Evolutionary conservation across 2,329 filamentous ascomycete species (phyloP), one percentile per base, ranked within the genome.

Genomic region (Neofusicoccum umdonicola): DNA sequence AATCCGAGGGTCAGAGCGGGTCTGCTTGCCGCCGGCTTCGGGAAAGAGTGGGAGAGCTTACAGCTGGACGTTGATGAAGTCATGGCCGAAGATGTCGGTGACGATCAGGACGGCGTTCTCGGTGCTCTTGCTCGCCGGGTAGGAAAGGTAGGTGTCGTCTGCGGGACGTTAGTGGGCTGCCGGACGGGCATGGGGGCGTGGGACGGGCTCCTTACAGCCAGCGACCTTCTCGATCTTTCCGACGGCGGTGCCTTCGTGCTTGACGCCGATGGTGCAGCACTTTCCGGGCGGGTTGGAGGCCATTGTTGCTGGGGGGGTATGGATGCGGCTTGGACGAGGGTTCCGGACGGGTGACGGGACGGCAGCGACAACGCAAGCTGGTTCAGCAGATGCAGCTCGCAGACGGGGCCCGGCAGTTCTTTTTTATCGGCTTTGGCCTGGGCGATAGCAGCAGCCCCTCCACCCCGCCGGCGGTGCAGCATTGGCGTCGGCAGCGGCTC

Each of bases 31-130:
- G 48, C 27, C 27, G 37, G 37, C 37, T 39, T 39, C 37, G 41
- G 13, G 37, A 2, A 11, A 7, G 39, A 17, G 47, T 15, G 47
- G 13, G 6, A 15, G 51, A 47, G 44, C 35, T 68, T 71, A 75
- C 70, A 84, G 79, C 69, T 81, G 77, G n/a, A 74, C 72, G 69
- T 83, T 83, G 75, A 77, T 76, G 74, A 83, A 85, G 42, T 78
- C 73, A 69, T 86, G 80, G 68, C 87, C 87, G 66, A 87, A 83
- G 67, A 87, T 81, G 69, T 89, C 87, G 66, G 82, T 81, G 62
- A 87, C 71, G 71, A 87, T 80, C 54, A 89, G 66, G 69, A 88
- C 78, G 61, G 85, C 85, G 63, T 83, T 83, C 35, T 84, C 79
- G 22, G 83, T 84, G 70, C 78, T 77, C 70, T 82, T 82, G 69